Conservation (phyloP, 1,139 yeast genomes). For the Yarrowia galli region DNA sequence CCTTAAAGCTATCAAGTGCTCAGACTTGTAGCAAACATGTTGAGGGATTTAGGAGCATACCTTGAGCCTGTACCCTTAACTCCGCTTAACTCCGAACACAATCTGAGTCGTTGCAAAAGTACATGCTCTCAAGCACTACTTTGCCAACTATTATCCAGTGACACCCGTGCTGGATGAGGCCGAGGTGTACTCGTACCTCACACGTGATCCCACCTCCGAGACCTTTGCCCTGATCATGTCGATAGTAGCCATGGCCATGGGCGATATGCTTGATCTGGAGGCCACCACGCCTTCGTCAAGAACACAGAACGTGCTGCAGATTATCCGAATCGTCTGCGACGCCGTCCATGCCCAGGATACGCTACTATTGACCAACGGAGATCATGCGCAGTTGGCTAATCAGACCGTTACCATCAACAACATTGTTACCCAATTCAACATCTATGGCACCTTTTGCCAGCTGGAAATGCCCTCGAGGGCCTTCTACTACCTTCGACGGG, state of each 20-base stretch:
- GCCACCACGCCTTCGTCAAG: conserved; percentile 2
- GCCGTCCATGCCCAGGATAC: not conserved
- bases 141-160: conserved; percentile 19
- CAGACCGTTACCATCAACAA: conserved; percentile 16
- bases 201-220: conserved; percentile 8
- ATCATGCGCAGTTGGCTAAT: conserved; percentile 1
- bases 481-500: conserved; percentile 2
- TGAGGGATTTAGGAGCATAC: too few species aligned
- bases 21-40: too few species aligned
- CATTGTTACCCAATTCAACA: conserved; percentile 15
- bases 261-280: conserved; percentile 16
- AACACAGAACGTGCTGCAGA: conserved; percentile 21
- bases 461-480: conserved; percentile 28
- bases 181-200: not conserved
- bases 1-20: too few species aligned
- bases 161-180: conserved; percentile 22
- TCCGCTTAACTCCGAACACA: too few species aligned
- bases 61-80: too few species aligned
- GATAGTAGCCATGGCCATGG: conserved; percentile 31
- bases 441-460: conserved; percentile 26
- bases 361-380: not conserved
- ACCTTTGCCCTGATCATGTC: conserved; percentile 30
- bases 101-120: too few species aligned
- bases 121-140: conserved; percentile 28
- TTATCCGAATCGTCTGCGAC: conserved; percentile 9